Evolutionary conservation across 73 alveolate genomes (phyloP), one percentile per base, ranked within the genome.

Genomic region (Paramecium primaurelia): DNA sequence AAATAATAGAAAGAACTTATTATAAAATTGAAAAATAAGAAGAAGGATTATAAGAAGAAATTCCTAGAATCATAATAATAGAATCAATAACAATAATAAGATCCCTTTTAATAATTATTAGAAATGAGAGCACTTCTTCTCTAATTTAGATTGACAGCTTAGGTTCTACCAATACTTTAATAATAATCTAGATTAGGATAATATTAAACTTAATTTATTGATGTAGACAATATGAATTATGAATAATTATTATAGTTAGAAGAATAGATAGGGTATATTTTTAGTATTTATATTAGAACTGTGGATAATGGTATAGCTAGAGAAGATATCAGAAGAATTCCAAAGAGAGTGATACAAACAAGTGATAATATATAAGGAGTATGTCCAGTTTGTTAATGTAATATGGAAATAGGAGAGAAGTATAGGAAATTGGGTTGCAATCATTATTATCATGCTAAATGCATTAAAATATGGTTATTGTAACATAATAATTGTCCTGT

Each of bases 361-460:
- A 73, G 59, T 73, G 87, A 73, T 7, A 34, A 73, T 20, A 37
- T 73, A 3, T 8, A 73, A 37, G 87, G 59, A 16, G 37, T 73
- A 0, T 73, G 87, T 34, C 87, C 87, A n/a, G 87, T 73, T n/a
- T 73, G 87, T 38, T 18, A 73, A 73, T 73, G 87, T 14, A 73
- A 73, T 10, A 37, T 73, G 58, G 87, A 73, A 6, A 37, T 73
- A 22, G 87, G 87, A 7, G 58, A 73, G 59, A 73, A 73, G n/a
- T 73, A 73, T 34, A 4, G 87, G 18, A 37, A 40, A 36, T 73
- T 73, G 47, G 87, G 87, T 44, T 73, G 87, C 22, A 73, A 73
- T 73, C 87, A 73, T 73, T 20, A 36, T 38, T 73, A 73, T 28
- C 87, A 73, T 73, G 22, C 91, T 0, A 80, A 80, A 47, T 80